Percentiles rank a stretch among this genome's conserved stretches.
These are phyloP conservation scores for Talaromyces rugulosus DNA, from an alignment of 2,329 filamentous ascomycete species.

Conservation along the genomic window DNA sequence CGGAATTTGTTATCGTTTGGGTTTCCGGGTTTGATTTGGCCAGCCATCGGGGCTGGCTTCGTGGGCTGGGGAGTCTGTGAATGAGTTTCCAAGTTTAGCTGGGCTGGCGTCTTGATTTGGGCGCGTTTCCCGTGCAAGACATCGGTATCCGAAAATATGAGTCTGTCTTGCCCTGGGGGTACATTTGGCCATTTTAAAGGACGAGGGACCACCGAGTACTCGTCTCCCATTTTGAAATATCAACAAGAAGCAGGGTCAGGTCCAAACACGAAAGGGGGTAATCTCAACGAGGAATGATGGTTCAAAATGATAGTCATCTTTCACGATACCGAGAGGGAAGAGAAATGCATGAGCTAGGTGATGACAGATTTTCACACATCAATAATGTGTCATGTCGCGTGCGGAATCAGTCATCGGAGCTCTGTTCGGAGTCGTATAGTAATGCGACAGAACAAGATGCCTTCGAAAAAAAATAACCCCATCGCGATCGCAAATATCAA, in stretches of 20 bases:
- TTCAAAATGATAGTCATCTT: not conserved
- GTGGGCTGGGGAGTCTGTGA: constrained; percentile 27
- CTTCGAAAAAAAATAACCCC: not conserved
- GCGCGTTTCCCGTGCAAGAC: constrained; percentile 17
- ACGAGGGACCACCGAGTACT: constrained; percentile 4
- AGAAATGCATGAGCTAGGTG: not conserved
- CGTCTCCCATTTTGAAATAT: not conserved
- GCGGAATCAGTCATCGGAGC: not conserved
- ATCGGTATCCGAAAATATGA: constrained; percentile 17
- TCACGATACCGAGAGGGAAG: not conserved
- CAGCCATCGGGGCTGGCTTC: constrained; percentile 21
- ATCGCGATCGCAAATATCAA: not conserved
- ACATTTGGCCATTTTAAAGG: constrained; percentile 5
- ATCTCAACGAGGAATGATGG: not conserved
- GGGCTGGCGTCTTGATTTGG: constrained; percentile 24
- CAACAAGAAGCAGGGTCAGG: not conserved
- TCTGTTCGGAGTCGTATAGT: not conserved
- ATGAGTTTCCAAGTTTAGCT: constrained; percentile 32
- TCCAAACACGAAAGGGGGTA: not conserved
- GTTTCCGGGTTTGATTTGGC: constrained; percentile 24
- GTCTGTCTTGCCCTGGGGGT: constrained; percentile 12
- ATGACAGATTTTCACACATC: not conserved
- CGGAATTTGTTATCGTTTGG: constrained; percentile 41
- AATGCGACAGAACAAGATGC: not conserved
- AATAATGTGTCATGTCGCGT: not conserved